These are phyloP conservation scores for Domatiomyces catenatus DNA, from an alignment of 2,329 filamentous ascomycete species.

Conservation along the genomic window DNA sequence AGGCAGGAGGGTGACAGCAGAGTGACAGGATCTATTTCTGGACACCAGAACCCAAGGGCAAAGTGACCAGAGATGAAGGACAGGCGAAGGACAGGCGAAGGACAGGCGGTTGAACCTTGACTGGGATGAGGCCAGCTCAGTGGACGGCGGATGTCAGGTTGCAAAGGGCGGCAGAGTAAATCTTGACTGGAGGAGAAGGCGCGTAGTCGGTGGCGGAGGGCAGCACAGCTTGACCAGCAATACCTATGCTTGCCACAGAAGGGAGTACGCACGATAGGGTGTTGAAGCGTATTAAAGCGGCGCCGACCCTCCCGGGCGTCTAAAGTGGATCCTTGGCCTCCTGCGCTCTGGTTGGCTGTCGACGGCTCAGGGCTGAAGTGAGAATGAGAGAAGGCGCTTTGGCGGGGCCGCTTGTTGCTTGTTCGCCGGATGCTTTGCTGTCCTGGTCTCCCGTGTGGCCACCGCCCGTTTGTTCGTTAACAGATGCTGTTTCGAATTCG, in stretches of 20 bases:
- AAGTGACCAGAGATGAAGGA: slow-evolving; percentile 2
- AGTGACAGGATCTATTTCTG: slow-evolving; percentile 15
- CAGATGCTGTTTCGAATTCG: background rate
- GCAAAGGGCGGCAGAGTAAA: slow-evolving; percentile 9
- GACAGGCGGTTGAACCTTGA: slow-evolving; percentile 4
- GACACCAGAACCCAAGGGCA: slow-evolving; percentile 3
- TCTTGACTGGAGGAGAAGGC: slow-evolving; percentile 11
- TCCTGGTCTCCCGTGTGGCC: background rate
- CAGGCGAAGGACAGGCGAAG: slow-evolving; percentile 6
- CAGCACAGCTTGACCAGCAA: background rate
- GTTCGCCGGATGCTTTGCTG: background rate
- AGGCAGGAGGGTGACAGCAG: background rate
- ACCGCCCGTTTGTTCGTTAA: background rate
- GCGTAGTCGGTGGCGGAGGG: slow-evolving; percentile 11
- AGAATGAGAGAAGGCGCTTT: slow-evolving; percentile 6
- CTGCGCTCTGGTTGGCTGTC: slow-evolving; percentile 5
- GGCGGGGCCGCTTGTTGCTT: slow-evolving; percentile 5
- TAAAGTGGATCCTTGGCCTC: background rate
- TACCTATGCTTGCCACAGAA: background rate
- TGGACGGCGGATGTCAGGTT: slow-evolving; percentile 6
- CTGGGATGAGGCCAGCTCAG: slow-evolving; percentile 16
- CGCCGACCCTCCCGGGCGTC: slow-evolving; percentile 2
- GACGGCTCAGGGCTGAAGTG: slow-evolving; percentile 2
- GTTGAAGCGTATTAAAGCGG: slow-evolving; percentile 10
- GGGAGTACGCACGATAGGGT: slow-evolving; percentile 6